phyloP scores from a whole-genome alignment of 345 rosid species.

The Citrus unshiu region DNA sequence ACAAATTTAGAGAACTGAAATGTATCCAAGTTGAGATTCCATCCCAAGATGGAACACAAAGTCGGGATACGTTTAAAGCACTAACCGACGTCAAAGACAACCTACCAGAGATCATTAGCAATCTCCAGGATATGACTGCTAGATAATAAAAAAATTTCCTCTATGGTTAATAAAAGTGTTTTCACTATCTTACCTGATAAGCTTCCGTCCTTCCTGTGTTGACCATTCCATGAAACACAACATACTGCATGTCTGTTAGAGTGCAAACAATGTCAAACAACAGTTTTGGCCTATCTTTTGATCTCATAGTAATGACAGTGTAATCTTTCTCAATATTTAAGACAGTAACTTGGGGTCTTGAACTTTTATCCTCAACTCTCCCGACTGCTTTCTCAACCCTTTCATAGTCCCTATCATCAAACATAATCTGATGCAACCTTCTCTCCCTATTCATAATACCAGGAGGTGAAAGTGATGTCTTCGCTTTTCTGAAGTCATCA shows the following conservation, averaged over 20 bases:
- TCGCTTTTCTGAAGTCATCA: slow-evolving; percentile 57
- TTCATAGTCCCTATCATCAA: slow-evolving; percentile 88
- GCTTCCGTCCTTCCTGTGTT: slow-evolving; percentile 64
- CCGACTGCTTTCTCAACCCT: slow-evolving; percentile 43
- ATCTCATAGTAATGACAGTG: slow-evolving; percentile 75
- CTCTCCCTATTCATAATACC: slow-evolving; percentile 61
- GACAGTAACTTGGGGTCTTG: slow-evolving; percentile 62
- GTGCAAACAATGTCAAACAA: slow-evolving; percentile 88
- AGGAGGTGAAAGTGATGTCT: slow-evolving; percentile 58
- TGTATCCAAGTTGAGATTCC: slow-evolving; percentile 7
- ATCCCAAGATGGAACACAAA: slow-evolving; percentile 6
- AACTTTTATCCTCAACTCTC: slow-evolving; percentile 31
- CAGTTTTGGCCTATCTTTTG: slow-evolving; percentile 78
- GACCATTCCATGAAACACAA: slow-evolving; percentile 89
- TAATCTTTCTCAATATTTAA: slow-evolving; percentile 78
- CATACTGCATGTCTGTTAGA: slow-evolving; percentile 90
- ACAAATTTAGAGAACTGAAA: neutral
- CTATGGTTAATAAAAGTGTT: neutral
- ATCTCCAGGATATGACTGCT: neutral
- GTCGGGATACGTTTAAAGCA: neutral
- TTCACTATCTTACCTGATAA: slow-evolving; percentile 60
- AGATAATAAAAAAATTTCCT: neutral
- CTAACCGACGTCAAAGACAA: neutral
- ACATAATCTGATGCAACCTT: slow-evolving; percentile 93
- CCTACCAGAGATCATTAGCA: neutral